Evolutionary conservation across 352 stramenopile species (phyloP).

Genomic region (Phytophthora cryptogea): DNA sequence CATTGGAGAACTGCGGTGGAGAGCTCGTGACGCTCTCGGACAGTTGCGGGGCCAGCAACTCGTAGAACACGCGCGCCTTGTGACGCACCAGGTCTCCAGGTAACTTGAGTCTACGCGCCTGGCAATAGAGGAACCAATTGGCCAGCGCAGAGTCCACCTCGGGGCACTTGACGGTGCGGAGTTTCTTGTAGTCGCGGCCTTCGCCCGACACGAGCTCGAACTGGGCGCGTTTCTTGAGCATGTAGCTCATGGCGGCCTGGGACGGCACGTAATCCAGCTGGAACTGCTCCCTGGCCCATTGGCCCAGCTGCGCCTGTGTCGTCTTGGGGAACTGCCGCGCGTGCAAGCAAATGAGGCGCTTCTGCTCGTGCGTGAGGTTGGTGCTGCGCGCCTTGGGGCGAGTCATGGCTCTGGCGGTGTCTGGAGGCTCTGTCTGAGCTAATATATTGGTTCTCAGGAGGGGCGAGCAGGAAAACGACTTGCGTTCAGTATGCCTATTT

Average conservation of each 20-base stretch:
- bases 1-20: conserved; percentile 85
- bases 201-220: conserved; percentile 81
- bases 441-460: conserved; percentile 29
- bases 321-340: conserved; percentile 70
- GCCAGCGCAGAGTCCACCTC: conserved; percentile 79
- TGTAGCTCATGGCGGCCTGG: conserved; percentile 83
- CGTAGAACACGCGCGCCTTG: conserved; percentile 72
- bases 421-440: conserved; percentile 33
- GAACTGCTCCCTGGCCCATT: conserved; percentile 79
- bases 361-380: conserved; percentile 87
- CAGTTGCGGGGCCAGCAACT: conserved; percentile 55
- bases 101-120: conserved; percentile 57
- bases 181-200: conserved; percentile 75
- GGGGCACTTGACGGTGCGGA: conserved; percentile 76
- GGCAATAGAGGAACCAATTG: conserved; percentile 82
- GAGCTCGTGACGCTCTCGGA: conserved; percentile 33
- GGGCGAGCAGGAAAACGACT: conserved; percentile 1
- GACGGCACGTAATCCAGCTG: conserved; percentile 61
- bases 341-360: conserved; percentile 79
- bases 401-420: conserved; percentile 4
- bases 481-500: conserved; percentile 3
- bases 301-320: conserved; percentile 73
- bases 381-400: conserved; percentile 52
- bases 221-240: conserved; percentile 72
- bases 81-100: conserved; percentile 78